Evolutionary conservation across 805 yeast genomes (phyloP).

Genomic region (Candida broadrunensis): DNA sequence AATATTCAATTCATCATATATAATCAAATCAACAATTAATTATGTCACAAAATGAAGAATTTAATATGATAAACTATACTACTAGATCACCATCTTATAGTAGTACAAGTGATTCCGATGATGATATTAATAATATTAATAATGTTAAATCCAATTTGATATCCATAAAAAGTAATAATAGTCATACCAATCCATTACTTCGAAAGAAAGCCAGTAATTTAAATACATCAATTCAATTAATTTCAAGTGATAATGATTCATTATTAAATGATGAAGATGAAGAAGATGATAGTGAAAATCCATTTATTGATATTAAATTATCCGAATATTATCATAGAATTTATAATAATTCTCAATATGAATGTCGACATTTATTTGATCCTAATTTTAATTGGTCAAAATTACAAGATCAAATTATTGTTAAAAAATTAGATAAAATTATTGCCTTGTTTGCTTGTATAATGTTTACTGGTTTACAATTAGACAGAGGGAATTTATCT

Average conservation of each 20-base stretch:
- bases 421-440: slow-evolving; percentile 15
- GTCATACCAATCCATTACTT: not conserved
- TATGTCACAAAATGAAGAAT: too few relatives aligned
- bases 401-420: slow-evolving; percentile 25
- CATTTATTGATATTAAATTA: slow-evolving; percentile 25
- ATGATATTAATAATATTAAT: not conserved
- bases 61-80: too few relatives aligned
- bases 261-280: not conserved
- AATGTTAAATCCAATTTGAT: too few relatives aligned
- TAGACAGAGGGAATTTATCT: slow-evolving; percentile 19
- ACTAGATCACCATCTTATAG: not conserved
- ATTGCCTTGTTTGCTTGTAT: slow-evolving; percentile 21
- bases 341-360: slow-evolving; percentile 30
- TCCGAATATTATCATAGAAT: slow-evolving; percentile 27
- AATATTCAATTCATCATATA: too few relatives aligned
- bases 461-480: slow-evolving; percentile 19
- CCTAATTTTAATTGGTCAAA: slow-evolving; percentile 31
- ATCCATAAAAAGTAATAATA: not conserved
- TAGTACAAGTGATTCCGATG: not conserved
- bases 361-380: slow-evolving; percentile 31
- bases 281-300: slow-evolving; percentile 7
- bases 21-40: too few relatives aligned
- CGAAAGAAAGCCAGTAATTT: not conserved
- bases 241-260: slow-evolving; percentile 1
- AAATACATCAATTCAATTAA: not conserved